Evolutionary conservation across 2,329 filamentous ascomycete genomes (phyloP).

Genomic region (Diaporthe citri): DNA sequence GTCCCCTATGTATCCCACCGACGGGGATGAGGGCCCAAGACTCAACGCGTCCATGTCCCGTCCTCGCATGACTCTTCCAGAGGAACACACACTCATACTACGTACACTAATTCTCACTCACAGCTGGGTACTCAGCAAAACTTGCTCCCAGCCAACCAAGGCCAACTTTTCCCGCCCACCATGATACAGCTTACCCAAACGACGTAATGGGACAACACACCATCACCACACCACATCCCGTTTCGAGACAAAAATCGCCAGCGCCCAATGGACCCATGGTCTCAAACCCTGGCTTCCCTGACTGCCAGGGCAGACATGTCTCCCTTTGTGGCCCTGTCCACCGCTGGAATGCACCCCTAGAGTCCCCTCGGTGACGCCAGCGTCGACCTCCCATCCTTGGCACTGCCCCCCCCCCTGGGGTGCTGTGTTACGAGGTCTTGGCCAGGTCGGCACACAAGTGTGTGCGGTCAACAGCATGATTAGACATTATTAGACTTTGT

Average conservation of each 20-base stretch:
- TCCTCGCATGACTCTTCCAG: slow-evolving; percentile 1
- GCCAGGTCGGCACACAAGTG: background rate
- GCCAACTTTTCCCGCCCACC: slow-evolving; percentile 11
- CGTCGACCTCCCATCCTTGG: slow-evolving; percentile 17
- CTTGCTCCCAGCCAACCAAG: slow-evolving; percentile 17
- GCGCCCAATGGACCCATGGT: background rate
- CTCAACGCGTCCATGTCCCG: background rate
- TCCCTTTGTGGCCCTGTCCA: background rate
- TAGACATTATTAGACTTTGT: background rate
- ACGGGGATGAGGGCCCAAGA: slow-evolving; percentile 1
- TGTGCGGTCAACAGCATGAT: background rate
- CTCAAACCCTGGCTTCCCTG: background rate
- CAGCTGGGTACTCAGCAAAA: background rate
- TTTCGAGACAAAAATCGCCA: background rate
- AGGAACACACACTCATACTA: background rate
- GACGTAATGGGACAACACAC: slow-evolving; percentile 28
- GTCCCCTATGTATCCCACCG: background rate
- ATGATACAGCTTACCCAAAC: slow-evolving; percentile 1
- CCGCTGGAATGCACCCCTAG: slow-evolving; percentile 31
- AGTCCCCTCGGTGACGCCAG: slow-evolving; percentile 31
- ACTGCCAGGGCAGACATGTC: background rate
- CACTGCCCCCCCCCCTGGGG: background rate
- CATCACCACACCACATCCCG: background rate
- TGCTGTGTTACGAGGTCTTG: background rate
- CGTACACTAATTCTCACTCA: background rate